Evolutionary conservation across 2,329 filamentous ascomycete species (phyloP).

Genomic region (Pseudocercospora musae): DNA sequence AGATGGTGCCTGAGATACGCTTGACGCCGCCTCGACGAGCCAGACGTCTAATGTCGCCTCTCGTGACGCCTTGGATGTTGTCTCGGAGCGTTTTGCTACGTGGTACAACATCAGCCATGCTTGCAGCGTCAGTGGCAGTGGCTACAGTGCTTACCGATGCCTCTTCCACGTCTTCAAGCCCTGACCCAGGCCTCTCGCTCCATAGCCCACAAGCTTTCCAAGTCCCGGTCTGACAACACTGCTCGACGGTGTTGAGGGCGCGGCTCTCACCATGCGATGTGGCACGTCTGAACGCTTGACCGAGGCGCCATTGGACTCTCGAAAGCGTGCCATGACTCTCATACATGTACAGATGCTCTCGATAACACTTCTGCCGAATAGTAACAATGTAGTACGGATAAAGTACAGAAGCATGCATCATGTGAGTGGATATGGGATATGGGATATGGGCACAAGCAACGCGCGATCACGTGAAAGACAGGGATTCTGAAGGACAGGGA

Average conservation of each 20-base stretch:
- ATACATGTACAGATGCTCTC: background rate
- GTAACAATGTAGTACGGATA: too few relatives aligned
- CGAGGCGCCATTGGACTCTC: background rate
- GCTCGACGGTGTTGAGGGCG: background rate
- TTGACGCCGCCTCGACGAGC: conserved; percentile 76
- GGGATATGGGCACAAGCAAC: too few relatives aligned
- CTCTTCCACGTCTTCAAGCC: conserved; percentile 22
- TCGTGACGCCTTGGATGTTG: conserved; percentile 98
- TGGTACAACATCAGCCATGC: too few relatives aligned
- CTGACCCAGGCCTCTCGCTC: conserved; percentile 18
- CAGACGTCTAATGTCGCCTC: conserved; percentile 62
- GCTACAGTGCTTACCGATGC: too few relatives aligned
- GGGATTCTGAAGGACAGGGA: too few relatives aligned
- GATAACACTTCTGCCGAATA: background rate
- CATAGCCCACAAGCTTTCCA: conserved; percentile 13
- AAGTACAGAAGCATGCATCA: too few relatives aligned
- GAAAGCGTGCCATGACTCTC: background rate
- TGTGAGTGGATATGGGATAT: too few relatives aligned
- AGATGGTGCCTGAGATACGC: conserved; percentile 63
- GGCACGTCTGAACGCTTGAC: conserved; percentile 9
- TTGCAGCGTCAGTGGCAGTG: too few relatives aligned
- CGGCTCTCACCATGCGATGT: background rate
- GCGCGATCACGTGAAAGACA: too few relatives aligned
- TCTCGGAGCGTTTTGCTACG: conserved; percentile 94
- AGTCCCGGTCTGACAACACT: conserved; percentile 3